Evolutionary conservation across 2,329 filamentous ascomycete genomes (phyloP), one percentile per base, ranked within the genome.

Genomic region (Xylariaceae sp.): DNA sequence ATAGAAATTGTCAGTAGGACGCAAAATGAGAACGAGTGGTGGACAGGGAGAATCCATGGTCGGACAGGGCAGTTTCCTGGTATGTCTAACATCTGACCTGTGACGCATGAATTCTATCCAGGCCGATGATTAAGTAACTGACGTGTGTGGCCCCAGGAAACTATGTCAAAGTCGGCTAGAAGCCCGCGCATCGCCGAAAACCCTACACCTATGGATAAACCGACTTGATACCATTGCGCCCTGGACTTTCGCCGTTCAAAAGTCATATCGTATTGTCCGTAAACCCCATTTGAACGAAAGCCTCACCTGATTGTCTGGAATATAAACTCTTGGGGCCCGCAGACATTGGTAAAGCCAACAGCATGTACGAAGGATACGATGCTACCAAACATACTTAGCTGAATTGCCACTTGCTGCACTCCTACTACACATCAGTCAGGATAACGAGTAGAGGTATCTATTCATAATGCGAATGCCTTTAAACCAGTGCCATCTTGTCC

Each of bases 21-120:
- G n/a, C 73, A 76, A 47, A 96, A 95, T 55, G 82, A 87, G 36
- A 97, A 98, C 53, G 92, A 98, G 64, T 98, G 92, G 92, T 98
- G 92, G 92, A 82, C 74, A 7, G 92, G 92, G 26, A 85, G 79
- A 59, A 59, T 94, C 38, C 73, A 83, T 43, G 88, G 85, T 34
- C 83, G 83, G 65, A 71, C 85, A 57, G 92, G 92, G 17, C 90
- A 97, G 59, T 98, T 98, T 62, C 92, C 92, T 66, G 92, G 92
- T 95, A 72, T 59, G 78, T 62, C 17, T 3, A 15, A 12, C 11
- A 8, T 19, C 6, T 13, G 4, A 11, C 13, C n/a, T 12, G 8
- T 6, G 11, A 11, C 11, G 21, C 21, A 6, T 24, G 11, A 24
- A 24, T 11, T 11, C 21, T 11, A 11, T 24, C 11, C 21, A n/a